Evolutionary conservation across 495 filamentous ascomycete species (phyloP), one percentile per base, ranked within the genome.

Genomic region (Friedmanniomyces simplex): DNA sequence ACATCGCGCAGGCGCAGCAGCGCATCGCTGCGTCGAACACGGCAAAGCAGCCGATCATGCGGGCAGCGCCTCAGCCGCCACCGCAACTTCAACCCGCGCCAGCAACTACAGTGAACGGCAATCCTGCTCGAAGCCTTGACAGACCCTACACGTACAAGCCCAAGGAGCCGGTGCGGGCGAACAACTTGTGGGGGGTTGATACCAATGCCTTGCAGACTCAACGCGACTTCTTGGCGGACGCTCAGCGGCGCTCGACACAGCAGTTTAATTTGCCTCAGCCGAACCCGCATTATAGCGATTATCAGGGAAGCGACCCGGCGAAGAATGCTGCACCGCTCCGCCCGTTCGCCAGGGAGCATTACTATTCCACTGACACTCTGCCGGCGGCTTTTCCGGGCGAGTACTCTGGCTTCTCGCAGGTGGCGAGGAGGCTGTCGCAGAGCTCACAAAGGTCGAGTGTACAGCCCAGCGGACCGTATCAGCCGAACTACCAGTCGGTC

Each of bases 101-200:
- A 4, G 20, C 0, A 16, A 12, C n/a, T 14, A 34, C 21, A 20
- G 21, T 48, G 13, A 45, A 22, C 20, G 36, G 28, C 37, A 45
- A 54, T 39, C 21, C 48, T 41, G 22, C 32, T 14, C 55, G 45
- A 13, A 47, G 24, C 50, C 14, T 22, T 26, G 60, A 62, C 8
- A 68, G 55, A 55, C 68, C 69, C 1, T 73, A 73, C 53, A 49
- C 50, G 46, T 73, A 73, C 60, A 71, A 71, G 59, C 69, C 71
- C 22, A 69, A 63, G 52, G 47, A 58, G 24, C 57, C 63, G n/a
- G 25, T 39, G 18, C 21, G 24, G 43, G 52, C 61, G 24, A 53
- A 54, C 39, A n/a, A 41, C 20, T 34, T 59, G 43, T 65, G 51
- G 58, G 28, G 22, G 24, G 46, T 65, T 22, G 61, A 67, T 28